Evolutionary conservation across 2,329 filamentous ascomycete genomes (phyloP), one percentile per base, ranked within the genome.

Genomic region (Fusarium lateritium): DNA sequence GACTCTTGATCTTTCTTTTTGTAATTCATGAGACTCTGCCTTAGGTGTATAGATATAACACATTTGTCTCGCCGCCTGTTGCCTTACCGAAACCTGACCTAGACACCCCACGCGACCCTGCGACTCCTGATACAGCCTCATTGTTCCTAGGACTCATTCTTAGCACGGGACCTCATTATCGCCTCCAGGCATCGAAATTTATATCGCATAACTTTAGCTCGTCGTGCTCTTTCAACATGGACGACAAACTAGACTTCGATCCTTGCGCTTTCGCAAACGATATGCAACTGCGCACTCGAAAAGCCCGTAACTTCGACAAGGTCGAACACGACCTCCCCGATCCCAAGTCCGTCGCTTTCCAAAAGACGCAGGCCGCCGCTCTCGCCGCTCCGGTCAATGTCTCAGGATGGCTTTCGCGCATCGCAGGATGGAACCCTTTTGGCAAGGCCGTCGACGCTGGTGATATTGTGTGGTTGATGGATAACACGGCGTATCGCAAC

Each of bases 401-500:
- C 33, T 71, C 67, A 17, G 58, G 46, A 21, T 75, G 73, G 73
- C 51, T 89, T 26, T 85, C 84, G 4, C 83, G 84, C 56, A 78
- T 90, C 2, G 84, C 85, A 22, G 77, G 78, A 49, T 77, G 77
- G 58, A 91, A 89, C 73, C 90, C 91, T 2, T 81, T 90, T 14
- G 84, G 86, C 1, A 85, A 85, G 45, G 81, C 84, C 34, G 86
- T 93, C 46, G 86, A 89, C 56, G 83, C 84, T 17, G 81, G 87
- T 39, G 92, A 97, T 77, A 89, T 88, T 15, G 89, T 98, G 40
- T 98, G 95, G 95, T 83, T 98, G 9, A 84, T 98, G 47, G 94
- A 98, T 82, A 97, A 96, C 75, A 95, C 92, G 4, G 94, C 94
- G 6, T 95, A 91, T 77, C 88, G 88, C 63, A 80, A 82, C 45